Evolutionary conservation across 176 grass and related monocot species (phyloP).

Genomic region (Panicum miliaceum): DNA sequence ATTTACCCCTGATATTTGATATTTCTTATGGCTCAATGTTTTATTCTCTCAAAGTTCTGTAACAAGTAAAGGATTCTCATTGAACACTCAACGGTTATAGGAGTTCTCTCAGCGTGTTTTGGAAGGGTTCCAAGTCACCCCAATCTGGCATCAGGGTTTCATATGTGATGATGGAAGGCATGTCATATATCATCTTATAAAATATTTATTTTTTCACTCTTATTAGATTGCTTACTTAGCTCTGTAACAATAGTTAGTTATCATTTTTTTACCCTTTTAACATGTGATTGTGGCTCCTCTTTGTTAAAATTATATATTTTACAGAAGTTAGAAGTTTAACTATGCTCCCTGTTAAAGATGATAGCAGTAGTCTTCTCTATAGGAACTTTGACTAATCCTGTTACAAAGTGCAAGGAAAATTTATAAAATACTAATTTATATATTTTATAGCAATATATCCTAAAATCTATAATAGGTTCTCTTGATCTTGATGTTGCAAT

Average conservation of each 20-base stretch:
- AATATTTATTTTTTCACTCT: conserved; percentile 26
- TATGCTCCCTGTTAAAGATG: neutral
- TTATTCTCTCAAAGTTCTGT: neutral
- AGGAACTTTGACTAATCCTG: neutral
- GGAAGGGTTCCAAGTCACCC: conserved; percentile 96
- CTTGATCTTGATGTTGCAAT: conserved; percentile 7
- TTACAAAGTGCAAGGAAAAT: neutral
- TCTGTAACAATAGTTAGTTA: neutral
- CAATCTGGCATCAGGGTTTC: conserved; percentile 90
- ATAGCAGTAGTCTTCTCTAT: neutral
- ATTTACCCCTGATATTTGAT: conserved; percentile 9
- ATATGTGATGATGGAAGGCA: conserved; percentile 93
- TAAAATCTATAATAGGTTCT: neutral
- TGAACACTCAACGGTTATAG: conserved; percentile 34
- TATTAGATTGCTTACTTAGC: neutral
- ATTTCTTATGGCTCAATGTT: conserved; percentile 4
- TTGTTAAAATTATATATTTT: neutral
- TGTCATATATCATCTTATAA: conserved; percentile 26
- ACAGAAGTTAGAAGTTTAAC: neutral
- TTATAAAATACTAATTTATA: neutral
- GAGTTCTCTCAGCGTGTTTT: conserved; percentile 73
- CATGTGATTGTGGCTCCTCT: neutral
- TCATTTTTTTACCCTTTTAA: neutral
- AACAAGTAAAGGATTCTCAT: conserved; percentile 34
- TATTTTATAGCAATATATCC: neutral